Conservation (phyloP, 805 yeast genomes). For the Tetrapisispora nanseiensis region DNA sequence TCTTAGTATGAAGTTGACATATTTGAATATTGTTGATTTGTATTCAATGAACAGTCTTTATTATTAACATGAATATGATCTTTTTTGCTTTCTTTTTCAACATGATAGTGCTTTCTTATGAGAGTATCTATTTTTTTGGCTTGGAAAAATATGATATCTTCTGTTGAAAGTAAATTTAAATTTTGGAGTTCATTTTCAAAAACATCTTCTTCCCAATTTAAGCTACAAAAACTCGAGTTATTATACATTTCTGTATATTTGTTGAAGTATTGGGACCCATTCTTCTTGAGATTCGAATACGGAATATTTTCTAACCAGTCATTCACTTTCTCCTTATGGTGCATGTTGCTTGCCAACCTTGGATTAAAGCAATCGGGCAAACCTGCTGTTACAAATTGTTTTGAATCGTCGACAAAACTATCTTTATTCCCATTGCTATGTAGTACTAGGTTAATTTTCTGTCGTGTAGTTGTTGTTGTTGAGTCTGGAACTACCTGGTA, state of each 20-base stretch:
- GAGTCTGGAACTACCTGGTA: background rate
- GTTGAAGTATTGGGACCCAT: conserved; percentile 9
- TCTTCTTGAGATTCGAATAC: conserved; percentile 8
- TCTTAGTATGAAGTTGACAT: background rate
- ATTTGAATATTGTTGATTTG: background rate
- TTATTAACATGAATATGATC: background rate
- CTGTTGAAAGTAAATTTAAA: conserved; percentile 5
- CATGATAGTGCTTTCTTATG: conserved; percentile 15
- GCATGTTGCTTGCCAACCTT: conserved; percentile 52
- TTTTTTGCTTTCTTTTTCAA: conserved; percentile 3
- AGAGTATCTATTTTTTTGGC: conserved; percentile 19
- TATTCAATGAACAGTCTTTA: background rate
- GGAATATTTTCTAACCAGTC: conserved; percentile 58
- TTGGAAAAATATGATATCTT: conserved; percentile 20
- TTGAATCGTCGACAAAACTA: background rate
- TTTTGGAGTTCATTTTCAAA: conserved; percentile 5
- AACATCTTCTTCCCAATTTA: conserved; percentile 27
- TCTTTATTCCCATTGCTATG: background rate
- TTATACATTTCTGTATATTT: conserved; percentile 11
- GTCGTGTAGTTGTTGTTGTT: background rate
- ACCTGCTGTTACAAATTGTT: background rate
- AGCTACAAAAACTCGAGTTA: conserved; percentile 9
- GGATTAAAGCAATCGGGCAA: conserved; percentile 52
- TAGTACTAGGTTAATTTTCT: too few species aligned
- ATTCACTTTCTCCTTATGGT: conserved; percentile 53